phyloP scores from a whole-genome alignment of 164 flowering plant species.

The Saururus chinensis region DNA sequence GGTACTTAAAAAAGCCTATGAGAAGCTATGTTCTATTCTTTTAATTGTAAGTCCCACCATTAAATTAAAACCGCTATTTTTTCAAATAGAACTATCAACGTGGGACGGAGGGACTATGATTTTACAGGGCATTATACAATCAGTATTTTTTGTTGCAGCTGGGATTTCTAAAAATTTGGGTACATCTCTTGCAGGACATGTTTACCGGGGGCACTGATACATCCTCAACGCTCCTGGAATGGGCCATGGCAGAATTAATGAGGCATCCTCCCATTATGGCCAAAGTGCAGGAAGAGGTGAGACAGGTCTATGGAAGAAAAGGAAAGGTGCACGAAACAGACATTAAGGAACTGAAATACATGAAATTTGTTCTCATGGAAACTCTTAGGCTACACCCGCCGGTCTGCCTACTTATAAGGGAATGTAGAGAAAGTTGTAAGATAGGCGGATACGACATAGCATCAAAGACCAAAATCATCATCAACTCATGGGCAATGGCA shows the following conservation, averaged over 20 bases:
- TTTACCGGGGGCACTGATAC: conserved; percentile 21
- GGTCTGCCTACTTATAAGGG: neutral
- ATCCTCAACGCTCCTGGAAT: conserved; percentile 16
- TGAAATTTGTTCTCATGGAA: conserved; percentile 2
- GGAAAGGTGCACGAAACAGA: conserved; percentile 1
- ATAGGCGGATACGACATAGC: conserved; percentile 1
- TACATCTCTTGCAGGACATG: conserved; percentile 10
- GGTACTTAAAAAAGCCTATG: too few relatives aligned
- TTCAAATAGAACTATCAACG: too few relatives aligned
- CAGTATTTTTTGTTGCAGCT: neutral
- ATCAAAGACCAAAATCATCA: neutral
- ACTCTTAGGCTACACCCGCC: conserved; percentile 2
- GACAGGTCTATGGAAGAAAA: conserved; percentile 5
- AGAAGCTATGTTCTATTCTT: too few relatives aligned
- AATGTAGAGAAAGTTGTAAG: neutral
- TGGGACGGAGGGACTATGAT: too few relatives aligned
- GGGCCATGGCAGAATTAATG: conserved; percentile 23
- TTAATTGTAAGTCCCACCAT: too few relatives aligned
- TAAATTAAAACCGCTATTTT: too few relatives aligned
- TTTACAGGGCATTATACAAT: neutral
- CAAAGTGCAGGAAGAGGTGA: conserved; percentile 11
- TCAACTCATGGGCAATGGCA: conserved; percentile 5
- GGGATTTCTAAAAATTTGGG: neutral
- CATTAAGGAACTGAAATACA: neutral
- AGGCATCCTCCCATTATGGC: conserved; percentile 7